Evolutionary conservation across 2,329 filamentous ascomycete genomes (phyloP), one percentile per base, ranked within the genome.

Genomic region (Trichoderma hamatum): DNA sequence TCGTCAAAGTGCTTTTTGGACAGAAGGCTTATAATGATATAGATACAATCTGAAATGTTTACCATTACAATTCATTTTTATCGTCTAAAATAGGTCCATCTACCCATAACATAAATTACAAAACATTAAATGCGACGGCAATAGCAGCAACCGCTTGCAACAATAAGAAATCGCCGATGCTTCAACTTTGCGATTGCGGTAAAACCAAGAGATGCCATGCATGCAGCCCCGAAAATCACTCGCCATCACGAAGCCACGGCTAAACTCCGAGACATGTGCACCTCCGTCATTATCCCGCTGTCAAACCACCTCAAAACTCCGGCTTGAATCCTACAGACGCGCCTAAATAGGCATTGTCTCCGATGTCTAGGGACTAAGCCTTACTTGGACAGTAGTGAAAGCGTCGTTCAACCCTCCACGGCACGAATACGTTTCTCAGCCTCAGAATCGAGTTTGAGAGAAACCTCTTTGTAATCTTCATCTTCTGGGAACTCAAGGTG

Each of bases 401-500:
- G 13, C 16, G 26, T 10, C 7, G 9, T 3, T 67, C 39, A 67
- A 3, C 64, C 64, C 14, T 67, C 64, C 3, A 67, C 64, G 2
- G 26, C 34, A 36, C 54, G 63, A n/a, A 66, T 66, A 13, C 64
- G 5, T 30, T 30, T 28, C 16, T 56, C 64, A 14, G 30, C 21
- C 30, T 30, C n/a, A 7, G 30, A 30, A 14, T 67, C 64, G 14
- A 59, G 43, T 11, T 26, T 34, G 1, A 67, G 39, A 1, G 51
- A 14, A 0, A 54, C 64, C 7, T 51, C 34, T 1, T 59, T 59
- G 9, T 67, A 67, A 14, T 67, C 64, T 2, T 67, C 54, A 3
- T 67, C 64, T 1, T 49, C 54, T 2, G 64, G 64, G 2, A 67
- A 43, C 39, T 59, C 34, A 9, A 67, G 5, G 21, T 67, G 64